These are phyloP conservation scores for Torulaspora delbrueckii DNA, from an alignment of 805 yeast species.

Conservation along the genomic window DNA sequence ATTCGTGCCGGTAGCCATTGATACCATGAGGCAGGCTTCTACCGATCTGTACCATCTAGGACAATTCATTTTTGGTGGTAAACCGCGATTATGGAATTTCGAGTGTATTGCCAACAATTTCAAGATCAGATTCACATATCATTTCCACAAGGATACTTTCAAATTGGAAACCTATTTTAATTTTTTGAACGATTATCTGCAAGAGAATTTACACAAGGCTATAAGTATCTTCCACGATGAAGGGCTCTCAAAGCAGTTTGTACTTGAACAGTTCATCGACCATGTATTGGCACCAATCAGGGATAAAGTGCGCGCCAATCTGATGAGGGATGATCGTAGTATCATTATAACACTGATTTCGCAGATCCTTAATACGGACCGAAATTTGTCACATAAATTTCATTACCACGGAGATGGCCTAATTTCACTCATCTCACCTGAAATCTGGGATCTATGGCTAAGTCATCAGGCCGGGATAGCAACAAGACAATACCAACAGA, in stretches of 20 bases:
- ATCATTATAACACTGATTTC: slow-evolving; percentile 34
- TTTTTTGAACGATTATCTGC: slow-evolving; percentile 45
- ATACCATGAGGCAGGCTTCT: slow-evolving; percentile 18
- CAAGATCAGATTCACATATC: slow-evolving; percentile 48
- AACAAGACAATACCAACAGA: slow-evolving; percentile 41
- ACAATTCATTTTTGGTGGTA: slow-evolving; percentile 6
- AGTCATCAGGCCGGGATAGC: slow-evolving; percentile 45
- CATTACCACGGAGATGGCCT: slow-evolving; percentile 40
- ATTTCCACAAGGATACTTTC: slow-evolving; percentile 43
- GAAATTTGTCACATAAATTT: slow-evolving; percentile 36
- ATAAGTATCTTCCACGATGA: slow-evolving; percentile 40
- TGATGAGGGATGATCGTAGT: slow-evolving; percentile 40
- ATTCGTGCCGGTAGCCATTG: slow-evolving; percentile 14
- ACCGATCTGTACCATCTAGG: slow-evolving; percentile 21
- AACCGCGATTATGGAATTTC: slow-evolving; percentile 41
- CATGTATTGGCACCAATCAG: slow-evolving; percentile 41
- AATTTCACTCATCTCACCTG: slow-evolving; percentile 27
- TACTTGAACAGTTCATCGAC: slow-evolving; percentile 40
- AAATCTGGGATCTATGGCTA: slow-evolving; percentile 44
- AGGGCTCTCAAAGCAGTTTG: slow-evolving; percentile 26
- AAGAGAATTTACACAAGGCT: slow-evolving; percentile 38
- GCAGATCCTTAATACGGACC: slow-evolving; percentile 40
- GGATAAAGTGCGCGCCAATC: slow-evolving; percentile 36
- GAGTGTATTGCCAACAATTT: slow-evolving; percentile 44
- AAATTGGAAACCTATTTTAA: slow-evolving; percentile 47